These are phyloP conservation scores for Blastomyces gilchristii DNA, from an alignment of 2,329 filamentous ascomycete species.

Conservation along the genomic window DNA sequence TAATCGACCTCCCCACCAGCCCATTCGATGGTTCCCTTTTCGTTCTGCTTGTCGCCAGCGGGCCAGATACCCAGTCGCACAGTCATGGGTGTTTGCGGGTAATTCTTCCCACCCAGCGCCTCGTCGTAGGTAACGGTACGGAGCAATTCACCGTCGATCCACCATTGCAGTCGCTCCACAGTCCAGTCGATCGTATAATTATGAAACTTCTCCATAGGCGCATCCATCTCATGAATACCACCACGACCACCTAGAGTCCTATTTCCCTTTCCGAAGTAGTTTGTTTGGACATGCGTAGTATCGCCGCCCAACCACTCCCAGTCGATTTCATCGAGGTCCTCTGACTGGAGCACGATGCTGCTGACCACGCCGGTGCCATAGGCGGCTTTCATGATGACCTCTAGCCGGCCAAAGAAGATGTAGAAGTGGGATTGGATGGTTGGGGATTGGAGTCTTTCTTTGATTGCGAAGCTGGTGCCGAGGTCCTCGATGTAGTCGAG, in stretches of 20 bases:
- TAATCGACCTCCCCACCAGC: conserved; percentile 17
- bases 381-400: conserved; percentile 74
- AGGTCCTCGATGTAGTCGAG: conserved; percentile 53
- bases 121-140: conserved; percentile 53
- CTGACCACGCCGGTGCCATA: conserved; percentile 86
- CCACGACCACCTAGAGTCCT: conserved; percentile 79
- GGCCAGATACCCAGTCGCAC: conserved; percentile 61
- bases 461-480: conserved; percentile 73
- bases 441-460: conserved; percentile 67
- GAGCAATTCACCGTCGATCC: conserved; percentile 50
- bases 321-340: conserved; percentile 90
- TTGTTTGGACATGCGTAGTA: conserved; percentile 53
- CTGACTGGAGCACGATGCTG: conserved; percentile 84
- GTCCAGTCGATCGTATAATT: conserved; percentile 55
- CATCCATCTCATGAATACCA: conserved; percentile 57
- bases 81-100: conserved; percentile 65
- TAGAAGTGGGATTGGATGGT: conserved; percentile 84
- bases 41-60: conserved; percentile 44
- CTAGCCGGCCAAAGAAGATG: conserved; percentile 93
- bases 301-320: conserved; percentile 46
- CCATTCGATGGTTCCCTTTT: conserved; percentile 14
- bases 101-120: conserved; percentile 56
- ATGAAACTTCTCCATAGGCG: conserved; percentile 43
- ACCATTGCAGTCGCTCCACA: conserved; percentile 52
- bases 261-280: conserved; percentile 93